Evolutionary conservation across 1,284 basidiomycete genomes (phyloP).

Genomic region (Ustilago trichophora): DNA sequence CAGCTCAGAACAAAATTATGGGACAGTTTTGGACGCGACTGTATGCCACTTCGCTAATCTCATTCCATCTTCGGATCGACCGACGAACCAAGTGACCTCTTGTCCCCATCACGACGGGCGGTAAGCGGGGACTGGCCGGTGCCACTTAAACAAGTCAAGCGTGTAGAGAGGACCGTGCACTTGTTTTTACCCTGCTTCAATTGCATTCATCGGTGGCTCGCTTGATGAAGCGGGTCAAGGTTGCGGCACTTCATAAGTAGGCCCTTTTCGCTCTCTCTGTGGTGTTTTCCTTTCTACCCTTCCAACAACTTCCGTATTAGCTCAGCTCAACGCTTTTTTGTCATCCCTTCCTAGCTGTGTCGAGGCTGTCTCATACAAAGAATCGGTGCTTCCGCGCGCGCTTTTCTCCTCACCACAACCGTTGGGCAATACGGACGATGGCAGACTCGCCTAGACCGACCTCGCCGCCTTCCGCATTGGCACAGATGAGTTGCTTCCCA

Average conservation of each 20-base stretch:
- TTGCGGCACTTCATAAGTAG: too few relatives aligned
- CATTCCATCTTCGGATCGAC: conserved; percentile 5
- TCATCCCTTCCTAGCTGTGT: too few relatives aligned
- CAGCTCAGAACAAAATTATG: too few relatives aligned
- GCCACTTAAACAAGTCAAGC: too few relatives aligned
- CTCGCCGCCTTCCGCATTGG: neutral
- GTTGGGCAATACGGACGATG: too few relatives aligned
- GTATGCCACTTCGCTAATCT: neutral
- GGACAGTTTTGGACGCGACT: too few relatives aligned
- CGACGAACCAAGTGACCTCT: neutral
- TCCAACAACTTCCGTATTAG: neutral
- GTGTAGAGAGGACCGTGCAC: conserved; percentile 12
- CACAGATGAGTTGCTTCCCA: conserved; percentile 13
- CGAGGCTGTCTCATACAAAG: too few relatives aligned
- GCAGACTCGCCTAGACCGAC: neutral
- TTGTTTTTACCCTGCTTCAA: conserved; percentile 17
- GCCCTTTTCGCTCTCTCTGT: too few relatives aligned
- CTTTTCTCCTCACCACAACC: neutral
- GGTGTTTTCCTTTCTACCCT: neutral
- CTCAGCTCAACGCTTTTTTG: neutral
- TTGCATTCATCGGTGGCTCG: neutral
- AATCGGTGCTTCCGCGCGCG: too few relatives aligned
- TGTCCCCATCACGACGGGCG: too few relatives aligned
- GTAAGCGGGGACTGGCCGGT: too few relatives aligned
- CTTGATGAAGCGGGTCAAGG: neutral